Evolutionary conservation across 129 eudicot species (phyloP).

Genomic region (Pittosporum tobira): DNA sequence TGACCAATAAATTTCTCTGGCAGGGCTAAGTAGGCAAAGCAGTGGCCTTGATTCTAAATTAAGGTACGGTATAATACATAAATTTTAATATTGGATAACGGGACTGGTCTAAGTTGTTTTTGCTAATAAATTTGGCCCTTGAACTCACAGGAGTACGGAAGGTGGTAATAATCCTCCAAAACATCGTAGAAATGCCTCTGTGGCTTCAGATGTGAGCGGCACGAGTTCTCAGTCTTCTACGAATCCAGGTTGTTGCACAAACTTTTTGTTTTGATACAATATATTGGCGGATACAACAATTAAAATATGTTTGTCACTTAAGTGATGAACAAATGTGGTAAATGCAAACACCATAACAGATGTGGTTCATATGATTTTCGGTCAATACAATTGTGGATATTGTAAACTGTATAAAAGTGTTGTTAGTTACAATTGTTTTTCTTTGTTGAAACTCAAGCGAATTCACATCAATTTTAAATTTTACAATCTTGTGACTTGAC

Average conservation of each 20-base stretch:
- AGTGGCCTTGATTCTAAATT: slow-evolving; percentile 35
- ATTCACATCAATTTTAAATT: too few relatives aligned
- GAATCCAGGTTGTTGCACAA: slow-evolving; percentile 33
- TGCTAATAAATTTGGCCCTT: neutral
- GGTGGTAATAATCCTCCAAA: slow-evolving; percentile 31
- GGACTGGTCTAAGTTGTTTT: neutral
- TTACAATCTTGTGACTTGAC: too few relatives aligned
- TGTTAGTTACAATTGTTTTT: too few relatives aligned
- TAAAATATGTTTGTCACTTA: neutral
- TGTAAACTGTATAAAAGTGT: too few relatives aligned
- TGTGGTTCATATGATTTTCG: too few relatives aligned
- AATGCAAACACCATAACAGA: too few relatives aligned
- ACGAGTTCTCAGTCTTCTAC: slow-evolving; percentile 31
- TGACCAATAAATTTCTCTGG: slow-evolving; percentile 11
- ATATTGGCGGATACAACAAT: neutral
- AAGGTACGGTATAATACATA: slow-evolving; percentile 29
- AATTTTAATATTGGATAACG: slow-evolving; percentile 1
- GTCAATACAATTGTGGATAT: too few relatives aligned
- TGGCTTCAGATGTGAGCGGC: slow-evolving; percentile 53
- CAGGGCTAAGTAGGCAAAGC: slow-evolving; percentile 52
- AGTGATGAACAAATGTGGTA: too few relatives aligned
- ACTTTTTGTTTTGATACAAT: slow-evolving; percentile 9
- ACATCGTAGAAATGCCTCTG: slow-evolving; percentile 52
- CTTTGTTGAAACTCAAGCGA: too few relatives aligned
- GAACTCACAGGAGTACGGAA: slow-evolving; percentile 38